Conservation (phyloP, 2,329 filamentous ascomycete species). For the Rhynchosporium agropyri region DNA sequence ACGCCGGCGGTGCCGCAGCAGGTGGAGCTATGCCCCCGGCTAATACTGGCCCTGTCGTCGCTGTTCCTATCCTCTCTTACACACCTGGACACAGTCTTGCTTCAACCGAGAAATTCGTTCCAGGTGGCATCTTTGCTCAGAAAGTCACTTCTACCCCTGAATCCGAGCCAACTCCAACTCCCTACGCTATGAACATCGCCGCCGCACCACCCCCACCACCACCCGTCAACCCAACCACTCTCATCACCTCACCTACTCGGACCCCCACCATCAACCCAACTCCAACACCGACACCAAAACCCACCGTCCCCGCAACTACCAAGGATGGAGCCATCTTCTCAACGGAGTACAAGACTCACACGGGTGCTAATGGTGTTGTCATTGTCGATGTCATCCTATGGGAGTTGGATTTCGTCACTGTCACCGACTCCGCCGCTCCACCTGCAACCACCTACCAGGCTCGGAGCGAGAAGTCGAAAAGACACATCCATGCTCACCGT, state of each 20-base stretch:
- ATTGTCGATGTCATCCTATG: slow-evolving; percentile 59
- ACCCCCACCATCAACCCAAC: slow-evolving; percentile 17
- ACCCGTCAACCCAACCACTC: slow-evolving; percentile 1
- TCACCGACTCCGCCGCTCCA: slow-evolving; percentile 44
- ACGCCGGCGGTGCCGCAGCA: slow-evolving; percentile 39
- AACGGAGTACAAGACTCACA: slow-evolving; percentile 56
- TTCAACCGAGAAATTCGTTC: slow-evolving; percentile 29
- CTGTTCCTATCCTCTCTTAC: slow-evolving; percentile 38
- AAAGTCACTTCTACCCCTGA: slow-evolving; percentile 3
- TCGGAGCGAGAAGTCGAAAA: slow-evolving; percentile 11
- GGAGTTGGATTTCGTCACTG: slow-evolving; percentile 57
- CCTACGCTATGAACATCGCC: not conserved
- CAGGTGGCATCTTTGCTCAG: slow-evolving; percentile 42
- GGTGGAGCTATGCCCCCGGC: slow-evolving; percentile 20
- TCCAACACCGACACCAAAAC: not conserved
- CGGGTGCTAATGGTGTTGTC: slow-evolving; percentile 43
- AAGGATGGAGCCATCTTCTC: slow-evolving; percentile 44
- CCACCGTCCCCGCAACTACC: slow-evolving; percentile 13
- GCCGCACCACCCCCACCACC: slow-evolving; percentile 11
- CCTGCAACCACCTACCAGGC: not conserved
- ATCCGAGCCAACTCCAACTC: not conserved
- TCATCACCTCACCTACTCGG: slow-evolving; percentile 25
- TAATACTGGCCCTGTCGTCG: slow-evolving; percentile 23
- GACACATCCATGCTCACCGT: slow-evolving; percentile 20
- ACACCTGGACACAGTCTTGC: slow-evolving; percentile 33